Conservation (phyloP, 2,329 filamentous ascomycete species). For the Sporothrix mexicana region DNA sequence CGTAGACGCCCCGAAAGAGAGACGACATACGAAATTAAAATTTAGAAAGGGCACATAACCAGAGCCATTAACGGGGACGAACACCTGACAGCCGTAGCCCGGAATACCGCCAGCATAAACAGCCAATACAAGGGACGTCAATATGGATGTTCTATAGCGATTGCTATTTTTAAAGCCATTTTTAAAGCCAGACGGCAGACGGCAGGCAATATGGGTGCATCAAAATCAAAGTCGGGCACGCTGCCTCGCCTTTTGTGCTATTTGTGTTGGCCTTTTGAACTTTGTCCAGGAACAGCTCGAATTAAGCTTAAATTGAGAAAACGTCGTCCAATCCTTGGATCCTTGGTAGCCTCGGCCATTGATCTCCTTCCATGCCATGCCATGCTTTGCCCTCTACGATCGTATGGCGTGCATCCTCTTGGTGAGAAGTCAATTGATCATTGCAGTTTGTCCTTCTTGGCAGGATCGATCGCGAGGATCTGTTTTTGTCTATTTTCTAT, state of each 20-base stretch:
- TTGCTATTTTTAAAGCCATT: slow-evolving; percentile 8
- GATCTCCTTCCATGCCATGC: background rate
- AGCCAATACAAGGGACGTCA: background rate
- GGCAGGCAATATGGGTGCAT: background rate
- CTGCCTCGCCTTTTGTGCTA: too few relatives aligned
- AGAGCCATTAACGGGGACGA: background rate
- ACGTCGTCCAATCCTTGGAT: background rate
- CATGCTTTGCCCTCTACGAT: background rate
- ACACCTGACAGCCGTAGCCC: slow-evolving; percentile 16
- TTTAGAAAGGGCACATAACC: too few relatives aligned
- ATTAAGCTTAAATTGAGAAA: slow-evolving; percentile 19
- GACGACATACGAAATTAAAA: background rate
- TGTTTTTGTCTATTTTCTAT: background rate
- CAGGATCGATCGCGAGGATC: background rate
- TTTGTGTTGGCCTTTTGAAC: too few relatives aligned
- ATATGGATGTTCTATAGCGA: background rate
- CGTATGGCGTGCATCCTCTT: background rate
- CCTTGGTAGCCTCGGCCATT: background rate
- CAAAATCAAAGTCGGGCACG: too few relatives aligned
- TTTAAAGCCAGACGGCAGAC: slow-evolving; percentile 10
- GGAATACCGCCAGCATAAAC: background rate
- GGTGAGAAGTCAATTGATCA: slow-evolving; percentile 10
- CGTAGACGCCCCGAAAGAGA: background rate
- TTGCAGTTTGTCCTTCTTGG: slow-evolving; percentile 2
- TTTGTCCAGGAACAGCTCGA: background rate